Evolutionary conservation across 768 basidiomycete species (phyloP).

Genomic region (Russula sp.): DNA sequence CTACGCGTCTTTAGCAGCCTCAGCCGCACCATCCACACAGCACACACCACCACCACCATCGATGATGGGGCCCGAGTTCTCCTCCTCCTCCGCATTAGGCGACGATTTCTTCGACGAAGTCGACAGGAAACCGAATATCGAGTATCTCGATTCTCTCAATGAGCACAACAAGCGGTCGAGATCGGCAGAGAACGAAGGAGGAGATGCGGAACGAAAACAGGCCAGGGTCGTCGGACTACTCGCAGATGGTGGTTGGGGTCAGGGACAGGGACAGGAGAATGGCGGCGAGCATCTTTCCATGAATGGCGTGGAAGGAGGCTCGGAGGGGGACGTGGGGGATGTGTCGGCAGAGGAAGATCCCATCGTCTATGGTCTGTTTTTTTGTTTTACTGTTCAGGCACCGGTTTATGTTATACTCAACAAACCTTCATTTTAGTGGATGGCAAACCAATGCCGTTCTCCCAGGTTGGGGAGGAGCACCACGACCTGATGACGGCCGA

Average conservation of each 20-base stretch:
- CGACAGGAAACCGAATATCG: constrained; percentile 61
- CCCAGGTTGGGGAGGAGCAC: constrained; percentile 85
- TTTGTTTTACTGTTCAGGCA: background rate
- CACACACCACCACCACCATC: constrained; percentile 54
- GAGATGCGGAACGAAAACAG: constrained; percentile 29
- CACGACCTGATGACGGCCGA: constrained; percentile 92
- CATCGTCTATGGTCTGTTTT: constrained; percentile 58
- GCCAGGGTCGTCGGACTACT: constrained; percentile 20
- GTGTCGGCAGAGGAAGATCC: constrained; percentile 49
- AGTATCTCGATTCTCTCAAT: constrained; percentile 67
- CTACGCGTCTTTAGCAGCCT: constrained; percentile 73
- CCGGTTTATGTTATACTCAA: constrained; percentile 1
- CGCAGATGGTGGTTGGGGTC: constrained; percentile 11
- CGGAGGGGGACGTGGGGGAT: constrained; percentile 16
- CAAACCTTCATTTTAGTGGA: constrained; percentile 52
- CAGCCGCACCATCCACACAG: constrained; percentile 53
- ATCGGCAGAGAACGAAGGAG: constrained; percentile 48
- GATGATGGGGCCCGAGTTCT: constrained; percentile 39
- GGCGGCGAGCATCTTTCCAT: constrained; percentile 16
- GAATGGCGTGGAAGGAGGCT: constrained; percentile 26
- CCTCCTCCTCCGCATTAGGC: constrained; percentile 39
- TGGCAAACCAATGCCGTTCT: constrained; percentile 68
- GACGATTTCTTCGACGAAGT: constrained; percentile 56
- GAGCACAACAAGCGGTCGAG: constrained; percentile 73
- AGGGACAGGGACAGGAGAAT: constrained; percentile 33